Percentiles rank a stretch among this genome's conserved stretches.
phyloP scores from a whole-genome alignment of 163 green algal species.

The Volvox carteri region DNA sequence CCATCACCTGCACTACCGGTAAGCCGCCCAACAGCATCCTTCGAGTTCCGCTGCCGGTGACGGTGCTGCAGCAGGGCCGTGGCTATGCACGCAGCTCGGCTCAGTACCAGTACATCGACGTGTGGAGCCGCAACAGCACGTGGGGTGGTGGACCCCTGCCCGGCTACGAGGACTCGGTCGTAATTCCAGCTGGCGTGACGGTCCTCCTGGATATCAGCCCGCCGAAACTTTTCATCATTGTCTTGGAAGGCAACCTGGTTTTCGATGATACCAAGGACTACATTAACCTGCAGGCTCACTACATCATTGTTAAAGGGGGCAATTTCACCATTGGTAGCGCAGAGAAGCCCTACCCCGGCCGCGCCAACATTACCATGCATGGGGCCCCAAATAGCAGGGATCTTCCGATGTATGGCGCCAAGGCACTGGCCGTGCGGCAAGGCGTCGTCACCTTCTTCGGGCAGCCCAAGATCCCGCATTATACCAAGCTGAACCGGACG shows the following conservation, averaged over 20 bases:
- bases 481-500: constrained; percentile 65
- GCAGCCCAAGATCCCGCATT: constrained; percentile 74
- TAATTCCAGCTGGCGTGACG: constrained; percentile 70
- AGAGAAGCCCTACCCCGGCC: constrained; percentile 36
- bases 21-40: constrained; percentile 40
- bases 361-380: constrained; percentile 64
- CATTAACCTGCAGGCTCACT: constrained; percentile 66
- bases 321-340: constrained; percentile 71
- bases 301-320: constrained; percentile 77
- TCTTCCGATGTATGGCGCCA: constrained; percentile 74
- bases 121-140: constrained; percentile 72
- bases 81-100: constrained; percentile 34
- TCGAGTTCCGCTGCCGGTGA: constrained; percentile 21
- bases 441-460: constrained; percentile 76
- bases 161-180: constrained; percentile 66
- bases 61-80: constrained; percentile 34
- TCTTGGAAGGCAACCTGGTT: constrained; percentile 75
- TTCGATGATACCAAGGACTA: constrained; percentile 68
- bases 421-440: constrained; percentile 75
- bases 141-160: constrained; percentile 74
- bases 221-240: constrained; percentile 65
- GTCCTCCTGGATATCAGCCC: constrained; percentile 77
- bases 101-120: constrained; percentile 74
- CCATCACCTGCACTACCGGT: constrained; percentile 58
- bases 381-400: constrained; percentile 58